These are phyloP conservation scores for Forsythia suspensa DNA, from an alignment of 257 asterid species.

Conservation along the genomic window DNA sequence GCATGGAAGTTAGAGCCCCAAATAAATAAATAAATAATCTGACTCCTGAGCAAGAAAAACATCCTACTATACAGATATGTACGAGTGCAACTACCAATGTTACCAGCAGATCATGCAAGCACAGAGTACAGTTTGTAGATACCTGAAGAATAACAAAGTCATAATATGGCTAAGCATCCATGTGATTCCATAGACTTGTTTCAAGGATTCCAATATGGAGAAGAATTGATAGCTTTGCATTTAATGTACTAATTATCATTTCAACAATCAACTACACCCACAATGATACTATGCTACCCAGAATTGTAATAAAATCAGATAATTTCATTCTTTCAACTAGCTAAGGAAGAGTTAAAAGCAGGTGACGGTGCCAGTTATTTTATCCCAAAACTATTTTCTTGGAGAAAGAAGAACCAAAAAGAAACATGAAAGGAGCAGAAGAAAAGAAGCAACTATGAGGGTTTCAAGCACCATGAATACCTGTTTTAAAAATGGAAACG, in stretches of 20 bases:
- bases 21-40: neutral
- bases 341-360: neutral
- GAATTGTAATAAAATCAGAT: neutral
- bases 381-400: constrained; percentile 1
- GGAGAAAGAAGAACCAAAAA: neutral
- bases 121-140: neutral
- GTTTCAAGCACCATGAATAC: neutral
- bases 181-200: neutral
- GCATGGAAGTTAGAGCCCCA: constrained; percentile 8
- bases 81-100: neutral
- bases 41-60: neutral
- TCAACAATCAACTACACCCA: neutral
- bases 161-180: neutral
- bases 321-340: neutral
- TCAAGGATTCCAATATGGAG: neutral
- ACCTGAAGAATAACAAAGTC: constrained; percentile 1
- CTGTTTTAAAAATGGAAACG: neutral
- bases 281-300: neutral
- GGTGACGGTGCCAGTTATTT: neutral
- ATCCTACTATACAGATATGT: neutral
- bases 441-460: constrained; percentile 5
- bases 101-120: constrained; percentile 9
- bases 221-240: neutral
- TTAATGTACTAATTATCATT: neutral
- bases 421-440: neutral